phyloP scores from a whole-genome alignment of 2,329 filamentous ascomycete genomes.

The Calonectria multiphialidica region DNA sequence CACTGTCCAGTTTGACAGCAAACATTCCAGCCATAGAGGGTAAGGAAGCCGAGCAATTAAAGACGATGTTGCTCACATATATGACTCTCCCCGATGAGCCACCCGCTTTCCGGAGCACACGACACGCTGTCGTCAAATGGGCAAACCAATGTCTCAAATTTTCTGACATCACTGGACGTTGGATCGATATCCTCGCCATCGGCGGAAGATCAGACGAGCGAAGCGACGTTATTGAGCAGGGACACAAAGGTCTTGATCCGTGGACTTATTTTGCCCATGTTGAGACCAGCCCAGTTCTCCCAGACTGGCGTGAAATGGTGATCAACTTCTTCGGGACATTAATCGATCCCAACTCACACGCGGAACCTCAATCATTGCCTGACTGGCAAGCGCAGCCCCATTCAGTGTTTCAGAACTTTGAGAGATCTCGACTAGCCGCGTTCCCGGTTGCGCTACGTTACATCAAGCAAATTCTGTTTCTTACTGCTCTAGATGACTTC shows the following conservation, averaged over 20 bases:
- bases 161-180: slow-evolving; percentile 81
- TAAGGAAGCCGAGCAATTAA: slow-evolving; percentile 51
- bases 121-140: slow-evolving; percentile 88
- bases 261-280: slow-evolving; percentile 64
- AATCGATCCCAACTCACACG: slow-evolving; percentile 49
- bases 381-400: slow-evolving; percentile 21
- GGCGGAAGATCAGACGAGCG: slow-evolving; percentile 75
- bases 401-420: slow-evolving; percentile 59
- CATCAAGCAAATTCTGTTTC: slow-evolving; percentile 66
- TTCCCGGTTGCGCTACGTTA: slow-evolving; percentile 80
- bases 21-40: slow-evolving; percentile 54
- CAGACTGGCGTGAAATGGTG: slow-evolving; percentile 65
- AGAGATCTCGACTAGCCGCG: slow-evolving; percentile 61
- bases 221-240: slow-evolving; percentile 90
- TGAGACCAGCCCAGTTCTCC: slow-evolving; percentile 55
- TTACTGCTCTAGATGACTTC: slow-evolving; percentile 61
- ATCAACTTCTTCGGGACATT: slow-evolving; percentile 59
- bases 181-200: slow-evolving; percentile 89
- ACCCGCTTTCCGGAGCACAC: slow-evolving; percentile 76
- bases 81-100: slow-evolving; percentile 67
- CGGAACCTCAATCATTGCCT: slow-evolving; percentile 49
- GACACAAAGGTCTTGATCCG: slow-evolving; percentile 85
- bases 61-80: slow-evolving; percentile 73
- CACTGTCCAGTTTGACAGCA: slow-evolving; percentile 78
- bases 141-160: slow-evolving; percentile 90